Base-by-base conservation (phyloP, 441 rosid genomes). In the Erodium trifolium region DNA sequence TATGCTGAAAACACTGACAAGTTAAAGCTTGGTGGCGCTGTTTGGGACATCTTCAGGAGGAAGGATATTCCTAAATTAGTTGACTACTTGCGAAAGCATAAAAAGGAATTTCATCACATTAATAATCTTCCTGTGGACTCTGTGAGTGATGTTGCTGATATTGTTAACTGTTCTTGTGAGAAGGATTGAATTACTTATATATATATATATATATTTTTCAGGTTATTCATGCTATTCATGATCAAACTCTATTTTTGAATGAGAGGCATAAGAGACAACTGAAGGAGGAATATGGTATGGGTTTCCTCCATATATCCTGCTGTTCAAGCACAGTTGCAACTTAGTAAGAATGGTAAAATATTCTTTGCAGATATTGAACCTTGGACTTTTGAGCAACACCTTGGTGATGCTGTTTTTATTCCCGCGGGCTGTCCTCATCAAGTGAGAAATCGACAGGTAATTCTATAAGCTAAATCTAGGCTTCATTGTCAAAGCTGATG, bases 361-460 rank as follows among this genome's bases (percentile, higher is more conserved):
- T 60, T 57, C 34, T 60, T 34, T 60, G 65, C 60, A 93, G 99
- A 90, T 67, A 77, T 91, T 14, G 96, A 91, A 82, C 92, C 99
- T 5, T 92, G 99, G 99, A 90, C 97, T n/a, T 94, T 94, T 71
- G 88, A 81, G 63, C 99, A 92, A 70, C 80, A 73, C 41, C 77
- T 87, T n/a, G 97, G 99, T 27, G 96, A 90, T 67, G 99, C 96
- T 13, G 92, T 93, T 47, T 91, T 91, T 69, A 91, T 93, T 68
- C 99, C 99, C 0, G 95, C 96, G 0, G 97, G 99, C 64, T 93
- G 99, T 75, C 96, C 97, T 2, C 97, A 94, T 75, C 99, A 94
- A 86, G 99, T 92, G 43, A 81, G 98, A 69, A 94, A 94, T 77
- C 87, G 90, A 45, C 88, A 83, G 96, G 99, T 90, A 76, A 23